Evolutionary conservation across 345 rosid genomes (phyloP).

Genomic region (Melaleuca alternifolia): DNA sequence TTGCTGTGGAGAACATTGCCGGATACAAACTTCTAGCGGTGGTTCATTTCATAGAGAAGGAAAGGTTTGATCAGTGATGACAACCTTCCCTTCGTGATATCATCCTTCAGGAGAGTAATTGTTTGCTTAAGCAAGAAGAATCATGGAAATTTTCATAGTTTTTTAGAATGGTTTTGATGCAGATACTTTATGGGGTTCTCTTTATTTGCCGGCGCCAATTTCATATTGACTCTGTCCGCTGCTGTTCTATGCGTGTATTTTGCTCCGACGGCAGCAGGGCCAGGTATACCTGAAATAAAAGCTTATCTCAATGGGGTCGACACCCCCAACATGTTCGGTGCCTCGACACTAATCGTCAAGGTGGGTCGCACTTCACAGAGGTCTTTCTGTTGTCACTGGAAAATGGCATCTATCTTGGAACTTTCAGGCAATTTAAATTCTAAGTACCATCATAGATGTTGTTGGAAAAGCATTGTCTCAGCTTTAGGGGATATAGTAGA

Average conservation of each 20-base stretch:
- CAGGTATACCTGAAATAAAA: constrained; percentile 93
- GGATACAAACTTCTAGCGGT: constrained; percentile 85
- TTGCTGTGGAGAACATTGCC: constrained; percentile 84
- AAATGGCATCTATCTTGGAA: not conserved
- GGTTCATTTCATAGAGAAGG: constrained; percentile 37
- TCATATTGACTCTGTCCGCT: constrained; percentile 49
- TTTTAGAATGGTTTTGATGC: constrained; percentile 4
- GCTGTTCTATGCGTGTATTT: constrained; percentile 68
- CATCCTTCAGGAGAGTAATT: not conserved
- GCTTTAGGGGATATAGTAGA: not conserved
- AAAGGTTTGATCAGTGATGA: constrained; percentile 27
- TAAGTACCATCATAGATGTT: not conserved
- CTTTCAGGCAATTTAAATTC: not conserved
- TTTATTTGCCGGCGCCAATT: constrained; percentile 47
- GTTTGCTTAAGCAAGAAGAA: not conserved
- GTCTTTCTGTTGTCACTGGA: not conserved
- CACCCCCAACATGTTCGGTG: constrained; percentile 87
- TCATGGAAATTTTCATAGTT: not conserved
- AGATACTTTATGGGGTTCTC: constrained; percentile 58
- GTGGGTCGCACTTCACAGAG: constrained; percentile 8
- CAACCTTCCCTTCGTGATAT: not conserved
- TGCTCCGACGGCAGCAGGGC: constrained; percentile 96
- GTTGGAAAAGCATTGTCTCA: not conserved
- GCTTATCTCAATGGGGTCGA: constrained; percentile 96
- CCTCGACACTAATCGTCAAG: constrained; percentile 72